These are phyloP conservation scores for Pilatotrama ljubarskyi DNA, from an alignment of 768 basidiomycete species.

Conservation along the genomic window DNA sequence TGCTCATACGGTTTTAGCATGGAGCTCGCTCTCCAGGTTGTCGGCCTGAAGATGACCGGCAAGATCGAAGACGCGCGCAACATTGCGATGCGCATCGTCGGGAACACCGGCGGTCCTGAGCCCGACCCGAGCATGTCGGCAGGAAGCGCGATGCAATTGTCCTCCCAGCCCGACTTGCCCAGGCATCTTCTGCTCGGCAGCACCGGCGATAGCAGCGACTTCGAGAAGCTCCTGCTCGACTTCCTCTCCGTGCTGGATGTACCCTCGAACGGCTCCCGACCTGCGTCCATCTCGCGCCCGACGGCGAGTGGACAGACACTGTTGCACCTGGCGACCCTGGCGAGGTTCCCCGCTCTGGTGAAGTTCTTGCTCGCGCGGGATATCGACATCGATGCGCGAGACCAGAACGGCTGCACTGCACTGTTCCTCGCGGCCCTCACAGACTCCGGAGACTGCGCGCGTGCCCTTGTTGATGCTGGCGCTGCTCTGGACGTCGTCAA, in stretches of 20 bases:
- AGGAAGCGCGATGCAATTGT: slow-evolving; percentile 52
- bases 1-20: slow-evolving; percentile 52
- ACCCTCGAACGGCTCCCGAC: slow-evolving; percentile 51
- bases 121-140: slow-evolving; percentile 32
- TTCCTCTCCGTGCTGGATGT: slow-evolving; percentile 80
- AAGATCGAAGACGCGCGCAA: slow-evolving; percentile 92
- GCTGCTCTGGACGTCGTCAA: slow-evolving; percentile 81
- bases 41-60: slow-evolving; percentile 95
- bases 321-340: slow-evolving; percentile 82
- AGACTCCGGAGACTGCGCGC: slow-evolving; percentile 61
- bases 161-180: slow-evolving; percentile 42
- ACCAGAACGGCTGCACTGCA: slow-evolving; percentile 88
- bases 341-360: slow-evolving; percentile 72
- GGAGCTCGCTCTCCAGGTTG: slow-evolving; percentile 94
- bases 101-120: slow-evolving; percentile 59
- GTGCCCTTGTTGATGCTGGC: slow-evolving; percentile 71
- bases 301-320: slow-evolving; percentile 81
- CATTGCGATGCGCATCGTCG: slow-evolving; percentile 91
- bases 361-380: slow-evolving; percentile 69
- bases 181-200: slow-evolving; percentile 58
- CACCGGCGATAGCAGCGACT: slow-evolving; percentile 56
- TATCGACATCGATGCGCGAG: slow-evolving; percentile 80
- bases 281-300: slow-evolving; percentile 65
- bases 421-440: slow-evolving; percentile 81
- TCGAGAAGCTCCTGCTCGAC: slow-evolving; percentile 73